Evolutionary conservation across 2,329 filamentous ascomycete species (phyloP), one percentile per base, ranked within the genome.

Genomic region (Atkinsonella texensis): DNA sequence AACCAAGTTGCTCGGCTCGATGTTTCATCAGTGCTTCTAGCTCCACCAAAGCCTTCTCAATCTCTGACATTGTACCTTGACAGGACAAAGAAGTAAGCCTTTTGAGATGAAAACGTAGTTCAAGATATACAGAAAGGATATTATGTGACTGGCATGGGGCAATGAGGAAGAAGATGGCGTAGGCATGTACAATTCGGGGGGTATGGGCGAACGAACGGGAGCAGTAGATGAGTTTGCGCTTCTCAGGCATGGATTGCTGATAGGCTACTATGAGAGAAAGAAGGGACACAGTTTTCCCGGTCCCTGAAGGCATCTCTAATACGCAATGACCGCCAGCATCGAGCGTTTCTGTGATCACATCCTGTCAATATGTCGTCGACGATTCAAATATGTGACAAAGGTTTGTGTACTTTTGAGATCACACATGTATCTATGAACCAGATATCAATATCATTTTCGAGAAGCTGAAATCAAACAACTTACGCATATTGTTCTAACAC

Each of bases 301-400:
- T 98, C 43, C 93, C 93, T 54, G 93, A 98, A 68, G 93, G 93
- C 93, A 98, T 98, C 72, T 98, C 93, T 60, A 98, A 73, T 20
- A 98, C 91, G 67, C 90, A 96, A 70, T 98, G 89, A 55, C 93
- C 94, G 49, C 88, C 88, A 18, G 85, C 86, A 76, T 98, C 93
- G 62, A 98, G 84, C 18, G 93, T 97, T 59, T 74, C 75, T 79
- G 44, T 12, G 18, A 10, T 9, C 42, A 28, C 17, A 23, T 4
- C 43, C 11, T 39, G 46, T 50, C 18, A 44, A 51, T n/a, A 13
- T 18, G 15, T 20, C 3, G 17, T 28, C 28, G 28, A 46, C 20
- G 15, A 23, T 41, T 35, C 42, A 40, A 45, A 31, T 23, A 46
- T 17, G 15, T n/a, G 35, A 12, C 38, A 44, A 6, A 31, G 20